Base-by-base conservation (phyloP, 345 rosid species). In the Boechera divaricarpa region DNA sequence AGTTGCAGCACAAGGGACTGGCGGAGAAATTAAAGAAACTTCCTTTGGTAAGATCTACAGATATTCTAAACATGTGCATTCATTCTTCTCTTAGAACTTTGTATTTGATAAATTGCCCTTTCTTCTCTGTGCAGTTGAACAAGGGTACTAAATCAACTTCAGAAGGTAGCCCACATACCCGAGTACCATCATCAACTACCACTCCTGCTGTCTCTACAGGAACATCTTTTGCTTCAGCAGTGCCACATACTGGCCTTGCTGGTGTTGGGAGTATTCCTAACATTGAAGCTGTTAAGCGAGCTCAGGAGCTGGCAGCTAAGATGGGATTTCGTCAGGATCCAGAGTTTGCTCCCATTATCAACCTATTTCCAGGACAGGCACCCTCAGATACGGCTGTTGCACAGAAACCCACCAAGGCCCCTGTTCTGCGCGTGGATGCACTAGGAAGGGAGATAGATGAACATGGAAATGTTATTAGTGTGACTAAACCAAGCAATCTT, bases 361-460 rank as follows among this genome's bases (percentile, higher is more conserved):
- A 94, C 75, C 64, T 87, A 63, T 89, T 90, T 68, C 91, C 92
- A 69, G 93, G 97, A n/a, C 94, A 87, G 75, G 42, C 72, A 69
- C 85, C 85, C 32, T 61, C 84, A 6, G 98, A 95, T 21, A 74
- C 47, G 69, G 74, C 82, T 49, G 82, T 76, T 64, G 86, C 88
- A 41, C 96, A 90, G 82, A 95, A 86, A 83, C 98, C 99, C 35
- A 82, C 88, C 8, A 92, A 86, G 89, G 84, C 88, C 45, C 98
- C 96, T 77, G 97, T 90, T 73, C 89, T 95, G 44, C 96, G 94
- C 6, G 86, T 95, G 57, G 98, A 95, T 84, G 89, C 96, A 1
- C 92, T 85, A 75, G 99, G 99, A 75, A 87, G 97, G 84, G 99
- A 95, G 85, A 92, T 92, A 74, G 98, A 90, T 77, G 99, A 95